Evolutionary conservation across 2,329 filamentous ascomycete species (phyloP).

Genomic region (Apiospora marii): DNA sequence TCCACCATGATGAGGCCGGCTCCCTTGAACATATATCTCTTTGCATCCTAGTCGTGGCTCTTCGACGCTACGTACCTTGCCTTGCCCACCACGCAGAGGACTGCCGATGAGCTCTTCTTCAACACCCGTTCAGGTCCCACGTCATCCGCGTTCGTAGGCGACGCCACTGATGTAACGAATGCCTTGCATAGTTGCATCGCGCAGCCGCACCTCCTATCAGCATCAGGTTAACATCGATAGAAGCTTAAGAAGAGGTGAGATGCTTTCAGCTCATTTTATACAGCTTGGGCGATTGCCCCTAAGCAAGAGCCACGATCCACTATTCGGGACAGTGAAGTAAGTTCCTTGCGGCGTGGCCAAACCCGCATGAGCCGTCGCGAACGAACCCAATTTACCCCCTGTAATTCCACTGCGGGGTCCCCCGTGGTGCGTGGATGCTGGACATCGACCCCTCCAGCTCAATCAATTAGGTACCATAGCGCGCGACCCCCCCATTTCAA

Average conservation of each 20-base stretch:
- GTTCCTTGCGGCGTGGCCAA: background rate
- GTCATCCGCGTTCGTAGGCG: too few species aligned
- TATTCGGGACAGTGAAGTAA: background rate
- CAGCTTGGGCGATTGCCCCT: background rate
- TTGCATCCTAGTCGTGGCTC: background rate
- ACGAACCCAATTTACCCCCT: conserved; percentile 4
- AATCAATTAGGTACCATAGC: background rate
- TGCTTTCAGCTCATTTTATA: background rate
- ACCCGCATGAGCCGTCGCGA: background rate
- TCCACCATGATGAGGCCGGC: background rate
- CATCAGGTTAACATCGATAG: background rate
- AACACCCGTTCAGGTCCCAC: too few species aligned
- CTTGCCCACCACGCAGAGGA: background rate
- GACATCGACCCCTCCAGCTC: conserved; percentile 7
- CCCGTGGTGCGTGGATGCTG: background rate
- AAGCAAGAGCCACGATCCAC: background rate
- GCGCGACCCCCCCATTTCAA: too few species aligned
- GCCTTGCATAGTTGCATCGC: background rate
- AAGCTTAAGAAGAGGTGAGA: background rate
- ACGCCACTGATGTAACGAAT: background rate
- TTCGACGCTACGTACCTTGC: background rate
- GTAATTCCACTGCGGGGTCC: conserved; percentile 5
- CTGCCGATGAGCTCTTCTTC: background rate
- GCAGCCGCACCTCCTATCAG: background rate
- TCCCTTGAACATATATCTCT: background rate